Conservation (phyloP, 208 protist species). For the Wallacemonas sp. region DNA sequence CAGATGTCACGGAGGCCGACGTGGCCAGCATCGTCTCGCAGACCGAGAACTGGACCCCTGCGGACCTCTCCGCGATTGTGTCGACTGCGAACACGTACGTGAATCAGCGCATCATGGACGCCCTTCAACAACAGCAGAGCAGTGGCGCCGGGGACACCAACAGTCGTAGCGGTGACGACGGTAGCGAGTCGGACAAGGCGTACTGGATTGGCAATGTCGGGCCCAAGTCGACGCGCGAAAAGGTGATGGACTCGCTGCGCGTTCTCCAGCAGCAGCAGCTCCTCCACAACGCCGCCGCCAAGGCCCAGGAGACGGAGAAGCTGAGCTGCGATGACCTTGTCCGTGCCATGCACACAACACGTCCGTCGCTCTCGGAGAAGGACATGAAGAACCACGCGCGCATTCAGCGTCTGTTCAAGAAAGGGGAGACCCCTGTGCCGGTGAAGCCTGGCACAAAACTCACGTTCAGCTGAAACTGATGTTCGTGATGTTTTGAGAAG, state of each 20-base stretch:
- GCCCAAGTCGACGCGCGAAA: constrained; percentile 54
- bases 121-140: constrained; percentile 14
- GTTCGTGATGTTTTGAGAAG: too few relatives aligned
- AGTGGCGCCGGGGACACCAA: constrained; percentile 13
- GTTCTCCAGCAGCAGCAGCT: constrained; percentile 16
- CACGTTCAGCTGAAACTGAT: constrained; percentile 43
- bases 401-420: constrained; percentile 72
- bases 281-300: background rate
- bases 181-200: constrained; percentile 16
- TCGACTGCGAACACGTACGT: constrained; percentile 73
- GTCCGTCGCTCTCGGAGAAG: constrained; percentile 58
- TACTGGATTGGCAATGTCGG: constrained; percentile 64
- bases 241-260: constrained; percentile 61
- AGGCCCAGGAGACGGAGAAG: constrained; percentile 15
- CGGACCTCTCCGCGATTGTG: constrained; percentile 77
- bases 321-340: constrained; percentile 61
- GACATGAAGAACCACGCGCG: constrained; percentile 69
- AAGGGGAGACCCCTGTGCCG: constrained; percentile 32
- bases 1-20: constrained; percentile 64
- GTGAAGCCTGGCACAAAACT: constrained; percentile 47
- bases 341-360: constrained; percentile 43
- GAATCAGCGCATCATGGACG: constrained; percentile 74
- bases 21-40: constrained; percentile 48
- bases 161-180: constrained; percentile 8
- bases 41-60: constrained; percentile 81